phyloP scores from a whole-genome alignment of 225 moss, liverwort and hornwort genomes.

The Asterella californica region DNA sequence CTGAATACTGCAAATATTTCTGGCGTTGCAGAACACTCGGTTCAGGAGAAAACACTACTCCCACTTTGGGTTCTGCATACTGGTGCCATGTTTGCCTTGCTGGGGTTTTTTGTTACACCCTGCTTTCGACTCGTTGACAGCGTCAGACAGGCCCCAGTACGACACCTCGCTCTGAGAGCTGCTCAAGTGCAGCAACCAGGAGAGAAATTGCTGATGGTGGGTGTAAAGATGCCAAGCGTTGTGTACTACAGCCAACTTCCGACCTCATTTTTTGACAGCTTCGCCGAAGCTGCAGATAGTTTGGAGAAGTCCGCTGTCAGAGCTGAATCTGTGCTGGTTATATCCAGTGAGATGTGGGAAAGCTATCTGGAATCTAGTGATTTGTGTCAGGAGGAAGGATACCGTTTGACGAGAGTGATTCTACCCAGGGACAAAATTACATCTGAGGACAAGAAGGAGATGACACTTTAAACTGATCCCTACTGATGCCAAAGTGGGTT shows the following conservation, averaged over 20 bases:
- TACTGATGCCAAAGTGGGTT: too few relatives aligned
- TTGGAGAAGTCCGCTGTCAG: conserved; percentile 16
- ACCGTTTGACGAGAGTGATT: conserved; percentile 19
- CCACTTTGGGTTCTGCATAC: conserved; percentile 60
- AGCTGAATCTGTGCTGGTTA: conserved; percentile 18
- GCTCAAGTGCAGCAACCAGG: conserved; percentile 49
- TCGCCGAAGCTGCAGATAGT: conserved; percentile 35
- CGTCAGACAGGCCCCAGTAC: conserved; percentile 60
- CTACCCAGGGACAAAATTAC: background rate
- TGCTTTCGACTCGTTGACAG: conserved; percentile 31
- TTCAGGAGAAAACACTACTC: conserved; percentile 20
- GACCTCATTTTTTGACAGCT: conserved; percentile 55
- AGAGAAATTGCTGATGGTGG: conserved; percentile 62
- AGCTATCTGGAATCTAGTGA: background rate
- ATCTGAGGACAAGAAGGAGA: background rate
- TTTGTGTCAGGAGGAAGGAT: conserved; percentile 13
- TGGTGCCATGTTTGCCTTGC: conserved; percentile 48
- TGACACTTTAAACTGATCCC: background rate
- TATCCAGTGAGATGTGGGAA: conserved; percentile 11
- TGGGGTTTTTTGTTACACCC: conserved; percentile 50
- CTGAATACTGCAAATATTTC: background rate
- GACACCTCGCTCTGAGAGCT: conserved; percentile 47
- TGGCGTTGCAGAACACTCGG: conserved; percentile 3
- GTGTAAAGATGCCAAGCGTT: conserved; percentile 63
- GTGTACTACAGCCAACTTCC: conserved; percentile 61